These are phyloP conservation scores for Powellomyces hirtus DNA, from an alignment of 192 early-diverging fungal genomes.

Conservation along the genomic window DNA sequence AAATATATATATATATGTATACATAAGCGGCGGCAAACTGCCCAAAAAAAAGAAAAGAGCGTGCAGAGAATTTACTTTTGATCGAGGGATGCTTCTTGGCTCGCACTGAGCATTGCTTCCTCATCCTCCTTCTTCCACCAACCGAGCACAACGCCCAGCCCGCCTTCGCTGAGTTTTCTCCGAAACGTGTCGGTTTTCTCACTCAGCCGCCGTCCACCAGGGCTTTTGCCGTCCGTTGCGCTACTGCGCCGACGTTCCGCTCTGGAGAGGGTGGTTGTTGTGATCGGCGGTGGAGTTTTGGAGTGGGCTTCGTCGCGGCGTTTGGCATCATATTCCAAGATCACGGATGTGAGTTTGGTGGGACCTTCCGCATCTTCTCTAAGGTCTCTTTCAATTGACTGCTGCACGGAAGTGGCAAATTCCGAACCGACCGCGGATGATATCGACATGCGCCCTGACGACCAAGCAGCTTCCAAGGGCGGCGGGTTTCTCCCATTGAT, in stretches of 20 bases:
- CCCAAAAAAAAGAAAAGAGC: not conserved
- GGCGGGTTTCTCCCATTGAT: too few species aligned
- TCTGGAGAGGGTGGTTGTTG: not conserved
- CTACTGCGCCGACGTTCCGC: not conserved
- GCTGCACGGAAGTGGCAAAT: not conserved
- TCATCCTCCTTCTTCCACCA: slow-evolving; percentile 31
- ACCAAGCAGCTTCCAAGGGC: too few species aligned
- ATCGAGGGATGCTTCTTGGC: too few species aligned
- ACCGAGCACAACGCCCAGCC: slow-evolving; percentile 7
- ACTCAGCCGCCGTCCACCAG: too few species aligned
- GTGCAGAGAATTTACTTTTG: too few species aligned
- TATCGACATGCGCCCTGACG: not conserved
- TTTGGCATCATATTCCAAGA: slow-evolving; percentile 2
- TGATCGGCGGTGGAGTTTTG: not conserved
- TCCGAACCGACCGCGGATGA: not conserved
- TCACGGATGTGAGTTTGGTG: not conserved
- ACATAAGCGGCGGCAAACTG: too few species aligned
- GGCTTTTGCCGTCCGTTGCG: too few species aligned
- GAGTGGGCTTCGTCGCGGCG: not conserved
- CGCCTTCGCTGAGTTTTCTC: slow-evolving; percentile 16
- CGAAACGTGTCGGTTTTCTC: slow-evolving; percentile 6
- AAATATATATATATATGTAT: too few species aligned
- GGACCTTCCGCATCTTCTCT: not conserved
- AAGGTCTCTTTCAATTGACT: not conserved
- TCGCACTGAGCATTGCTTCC: too few species aligned